These are phyloP conservation scores for Oligophagozyma castellii DNA, from an alignment of 1,139 yeast species.

Conservation along the genomic window DNA sequence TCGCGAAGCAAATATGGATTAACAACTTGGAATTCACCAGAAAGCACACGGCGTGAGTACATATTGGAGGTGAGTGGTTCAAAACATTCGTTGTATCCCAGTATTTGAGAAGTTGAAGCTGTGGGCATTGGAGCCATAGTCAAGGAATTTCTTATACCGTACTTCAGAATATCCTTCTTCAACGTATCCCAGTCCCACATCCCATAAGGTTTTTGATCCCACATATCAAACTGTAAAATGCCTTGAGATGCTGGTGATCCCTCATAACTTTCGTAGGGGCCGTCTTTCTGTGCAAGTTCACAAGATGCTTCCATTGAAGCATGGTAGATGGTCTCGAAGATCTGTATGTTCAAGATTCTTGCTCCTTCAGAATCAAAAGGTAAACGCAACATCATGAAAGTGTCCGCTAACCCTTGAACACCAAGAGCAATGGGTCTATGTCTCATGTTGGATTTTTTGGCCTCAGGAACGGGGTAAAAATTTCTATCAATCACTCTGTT, in stretches of 20 bases:
- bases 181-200: constrained; percentile 61
- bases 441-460: constrained; percentile 51
- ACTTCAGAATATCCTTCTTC: constrained; percentile 39
- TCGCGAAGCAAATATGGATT: constrained; percentile 73
- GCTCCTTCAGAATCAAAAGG: constrained; percentile 75
- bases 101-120: constrained; percentile 85
- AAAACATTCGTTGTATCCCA: constrained; percentile 82
- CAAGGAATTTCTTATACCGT: constrained; percentile 70
- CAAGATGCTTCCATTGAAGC: constrained; percentile 72
- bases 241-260: constrained; percentile 84
- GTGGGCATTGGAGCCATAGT: constrained; percentile 93
- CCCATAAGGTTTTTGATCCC: constrained; percentile 33
- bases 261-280: constrained; percentile 50
- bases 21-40: constrained; percentile 82
- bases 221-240: constrained; percentile 60
- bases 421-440: constrained; percentile 84
- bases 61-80: constrained; percentile 85
- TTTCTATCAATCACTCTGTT: constrained; percentile 68
- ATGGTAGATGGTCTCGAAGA: constrained; percentile 83
- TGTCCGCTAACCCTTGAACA: constrained; percentile 82
- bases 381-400: constrained; percentile 56
- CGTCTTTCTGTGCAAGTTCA: constrained; percentile 52
- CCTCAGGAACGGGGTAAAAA: constrained; percentile 62
- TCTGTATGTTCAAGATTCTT: constrained; percentile 54
- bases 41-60: constrained; percentile 69